phyloP scores from a whole-genome alignment of 805 yeast genomes.

The Cyberlindnera japonica region DNA sequence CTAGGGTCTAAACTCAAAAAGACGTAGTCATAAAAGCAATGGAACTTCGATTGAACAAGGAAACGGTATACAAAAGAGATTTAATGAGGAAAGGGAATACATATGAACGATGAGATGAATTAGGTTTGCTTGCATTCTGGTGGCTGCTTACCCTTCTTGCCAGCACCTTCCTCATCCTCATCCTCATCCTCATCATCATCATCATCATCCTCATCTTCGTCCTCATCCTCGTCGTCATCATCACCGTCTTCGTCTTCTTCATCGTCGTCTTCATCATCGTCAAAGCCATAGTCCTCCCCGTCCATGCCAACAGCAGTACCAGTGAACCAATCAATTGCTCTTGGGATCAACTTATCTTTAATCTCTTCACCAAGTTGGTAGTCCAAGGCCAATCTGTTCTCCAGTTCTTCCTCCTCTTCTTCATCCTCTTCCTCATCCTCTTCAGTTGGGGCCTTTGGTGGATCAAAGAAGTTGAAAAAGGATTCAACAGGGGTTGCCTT shows the following conservation, averaged over 20 bases:
- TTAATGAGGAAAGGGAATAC: too few species aligned
- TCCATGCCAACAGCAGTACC: constrained; percentile 89
- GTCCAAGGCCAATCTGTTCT: constrained; percentile 82
- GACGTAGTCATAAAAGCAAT: too few species aligned
- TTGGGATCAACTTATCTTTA: constrained; percentile 91
- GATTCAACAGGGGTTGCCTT: constrained; percentile 92
- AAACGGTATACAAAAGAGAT: too few species aligned
- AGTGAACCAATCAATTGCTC: constrained; percentile 98
- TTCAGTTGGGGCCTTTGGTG: constrained; percentile 71
- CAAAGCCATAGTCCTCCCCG: constrained; percentile 62
- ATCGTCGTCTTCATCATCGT: constrained; percentile 39
- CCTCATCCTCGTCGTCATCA: constrained; percentile 38
- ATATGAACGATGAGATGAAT: too few species aligned
- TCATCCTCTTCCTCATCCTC: constrained; percentile 54
- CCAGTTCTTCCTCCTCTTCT: constrained; percentile 69
- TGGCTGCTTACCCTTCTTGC: constrained; percentile 39
- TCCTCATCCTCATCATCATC: constrained; percentile 27
- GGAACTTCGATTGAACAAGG: too few species aligned
- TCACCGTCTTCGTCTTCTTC: constrained; percentile 38
- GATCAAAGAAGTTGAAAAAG: constrained; percentile 92
- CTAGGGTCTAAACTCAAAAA: too few species aligned
- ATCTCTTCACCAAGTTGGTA: constrained; percentile 95
- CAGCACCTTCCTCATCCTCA: constrained; percentile 31
- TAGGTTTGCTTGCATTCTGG: constrained; percentile 67
- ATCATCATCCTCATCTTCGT: constrained; percentile 31